Percentiles rank a stretch among this genome's conserved stretches.
phyloP scores from a whole-genome alignment of 176 grass and related monocot genomes.

The Oryza rufipogon region DNA sequence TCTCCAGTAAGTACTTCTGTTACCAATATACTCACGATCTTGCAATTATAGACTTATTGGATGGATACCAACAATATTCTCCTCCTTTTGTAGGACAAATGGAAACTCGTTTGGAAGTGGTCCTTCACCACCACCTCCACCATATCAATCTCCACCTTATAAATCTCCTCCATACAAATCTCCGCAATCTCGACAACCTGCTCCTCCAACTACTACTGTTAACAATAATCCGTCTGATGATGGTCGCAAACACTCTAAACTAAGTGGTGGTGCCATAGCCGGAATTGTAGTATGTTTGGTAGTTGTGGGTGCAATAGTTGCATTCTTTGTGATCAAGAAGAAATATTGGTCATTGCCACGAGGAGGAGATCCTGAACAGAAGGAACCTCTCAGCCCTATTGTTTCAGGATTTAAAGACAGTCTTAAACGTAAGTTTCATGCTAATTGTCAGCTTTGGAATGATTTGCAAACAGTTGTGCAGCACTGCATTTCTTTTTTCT shows the following conservation, averaged over 20 bases:
- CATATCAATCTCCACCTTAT: slow-evolving; percentile 40
- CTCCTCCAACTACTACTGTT: slow-evolving; percentile 32
- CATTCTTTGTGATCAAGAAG: slow-evolving; percentile 71
- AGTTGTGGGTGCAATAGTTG: slow-evolving; percentile 50
- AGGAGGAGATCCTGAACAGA: slow-evolving; percentile 54
- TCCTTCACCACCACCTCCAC: slow-evolving; percentile 76
- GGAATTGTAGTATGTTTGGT: slow-evolving; percentile 89
- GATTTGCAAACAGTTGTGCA: slow-evolving; percentile 12
- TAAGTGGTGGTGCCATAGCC: slow-evolving; percentile 70
- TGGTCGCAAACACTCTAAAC: slow-evolving; percentile 54
- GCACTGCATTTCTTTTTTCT: background rate
- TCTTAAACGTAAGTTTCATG: slow-evolving; percentile 42
- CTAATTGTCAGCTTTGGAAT: background rate
- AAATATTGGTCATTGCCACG: slow-evolving; percentile 50
- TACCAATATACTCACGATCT: background rate
- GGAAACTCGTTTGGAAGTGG: slow-evolving; percentile 79
- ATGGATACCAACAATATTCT: slow-evolving; percentile 36
- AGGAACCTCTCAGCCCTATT: slow-evolving; percentile 72
- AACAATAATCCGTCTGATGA: slow-evolving; percentile 24
- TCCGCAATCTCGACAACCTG: slow-evolving; percentile 30
- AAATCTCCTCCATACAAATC: slow-evolving; percentile 32
- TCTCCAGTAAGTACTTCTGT: slow-evolving; percentile 65
- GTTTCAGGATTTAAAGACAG: slow-evolving; percentile 48
- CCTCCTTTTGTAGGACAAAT: slow-evolving; percentile 53
- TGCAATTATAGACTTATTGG: slow-evolving; percentile 13